These are phyloP conservation scores for Castanospermum australe DNA, from an alignment of 306 rosid genomes.

Conservation along the genomic window DNA sequence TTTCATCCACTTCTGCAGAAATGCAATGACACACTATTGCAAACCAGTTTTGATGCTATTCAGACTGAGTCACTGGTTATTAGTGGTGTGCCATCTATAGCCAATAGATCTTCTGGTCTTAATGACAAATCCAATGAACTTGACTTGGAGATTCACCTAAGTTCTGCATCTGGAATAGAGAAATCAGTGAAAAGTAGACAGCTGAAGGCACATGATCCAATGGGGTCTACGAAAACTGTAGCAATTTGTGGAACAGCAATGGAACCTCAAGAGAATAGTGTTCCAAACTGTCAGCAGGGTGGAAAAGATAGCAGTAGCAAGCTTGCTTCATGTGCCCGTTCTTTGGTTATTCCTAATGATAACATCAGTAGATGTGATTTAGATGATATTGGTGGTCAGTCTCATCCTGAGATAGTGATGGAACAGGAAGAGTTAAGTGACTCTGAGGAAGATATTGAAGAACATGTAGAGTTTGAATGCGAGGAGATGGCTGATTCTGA, in stretches of 20 bases:
- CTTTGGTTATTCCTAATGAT: constrained; percentile 35
- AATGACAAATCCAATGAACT: constrained; percentile 60
- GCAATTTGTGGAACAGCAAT: constrained; percentile 32
- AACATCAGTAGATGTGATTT: constrained; percentile 41
- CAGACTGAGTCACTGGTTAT: constrained; percentile 22
- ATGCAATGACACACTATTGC: constrained; percentile 32
- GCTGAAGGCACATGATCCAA: constrained; percentile 32
- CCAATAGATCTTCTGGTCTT: constrained; percentile 31
- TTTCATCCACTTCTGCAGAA: constrained; percentile 77
- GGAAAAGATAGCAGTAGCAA: constrained; percentile 32
- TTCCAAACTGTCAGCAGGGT: constrained; percentile 31
- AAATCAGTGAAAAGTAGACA: constrained; percentile 41
- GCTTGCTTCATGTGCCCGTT: constrained; percentile 42
- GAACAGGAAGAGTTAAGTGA: constrained; percentile 95
- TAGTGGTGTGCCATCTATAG: constrained; percentile 29
- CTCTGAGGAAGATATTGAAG: constrained; percentile 90
- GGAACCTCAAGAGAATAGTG: constrained; percentile 29
- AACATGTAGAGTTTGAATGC: constrained; percentile 91
- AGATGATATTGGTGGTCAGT: constrained; percentile 63
- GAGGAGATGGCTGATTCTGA: constrained; percentile 98
- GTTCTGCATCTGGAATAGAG: constrained; percentile 58
- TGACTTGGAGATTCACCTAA: constrained; percentile 84
- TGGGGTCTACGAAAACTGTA: constrained; percentile 28
- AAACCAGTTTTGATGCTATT: constrained; percentile 24
- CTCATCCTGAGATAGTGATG: constrained; percentile 89